Base-by-base conservation (phyloP, 176 grass and related monocot species). In the barley (Hordeum vulgare) region DNA sequence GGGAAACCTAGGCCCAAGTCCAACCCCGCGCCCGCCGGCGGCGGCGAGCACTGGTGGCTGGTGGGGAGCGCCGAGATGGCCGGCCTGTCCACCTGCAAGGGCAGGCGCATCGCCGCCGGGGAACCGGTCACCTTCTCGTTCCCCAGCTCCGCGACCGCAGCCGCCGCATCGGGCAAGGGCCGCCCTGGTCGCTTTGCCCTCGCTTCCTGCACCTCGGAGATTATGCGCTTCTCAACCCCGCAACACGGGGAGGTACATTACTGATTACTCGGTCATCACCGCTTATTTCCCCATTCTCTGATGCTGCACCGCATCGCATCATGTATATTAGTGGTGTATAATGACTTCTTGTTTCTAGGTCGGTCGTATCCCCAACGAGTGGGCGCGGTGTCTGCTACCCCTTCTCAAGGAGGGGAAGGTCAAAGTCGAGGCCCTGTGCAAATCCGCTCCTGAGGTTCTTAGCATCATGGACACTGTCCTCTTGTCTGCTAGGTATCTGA, bases 291-390 rank as follows among this genome's bases (percentile, higher is more conserved):
- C 72, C 29, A 77, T 70, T 41, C 20, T 27, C 11, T n/a, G 41
- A 14, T 51, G 9, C 59, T 47, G 58, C 40, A 34, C 42, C 57
- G 20, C 9, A 4, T 24, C 33, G 3, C 15, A 18, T 54, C 17
- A 63, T 40, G 27, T 75, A 42, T 24, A n/a, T n/a, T n/a, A 1
- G 20, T 45, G 4, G 13, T 49, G 27, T 70, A 60, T 70, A 60
- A 87, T 9, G 0, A 31, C 21, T 62, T 37, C 1, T 59, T 77
- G 61, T 40, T 84, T 20, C 69, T 72, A 91, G 92, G 73, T 98
- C n/a, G 96, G 93, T 14, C 90, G 96, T 9, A 98, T 98, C 41
- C 96, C 96, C n/a, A 95, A 95, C 40, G 96, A 98, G 76, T 95
- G 96, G 96, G 92, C 93, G 23, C 80, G 96, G 4, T 95, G 90